These are phyloP conservation scores for Wickerhamiella hasegawae DNA, from an alignment of 805 yeast species.

Conservation along the genomic window DNA sequence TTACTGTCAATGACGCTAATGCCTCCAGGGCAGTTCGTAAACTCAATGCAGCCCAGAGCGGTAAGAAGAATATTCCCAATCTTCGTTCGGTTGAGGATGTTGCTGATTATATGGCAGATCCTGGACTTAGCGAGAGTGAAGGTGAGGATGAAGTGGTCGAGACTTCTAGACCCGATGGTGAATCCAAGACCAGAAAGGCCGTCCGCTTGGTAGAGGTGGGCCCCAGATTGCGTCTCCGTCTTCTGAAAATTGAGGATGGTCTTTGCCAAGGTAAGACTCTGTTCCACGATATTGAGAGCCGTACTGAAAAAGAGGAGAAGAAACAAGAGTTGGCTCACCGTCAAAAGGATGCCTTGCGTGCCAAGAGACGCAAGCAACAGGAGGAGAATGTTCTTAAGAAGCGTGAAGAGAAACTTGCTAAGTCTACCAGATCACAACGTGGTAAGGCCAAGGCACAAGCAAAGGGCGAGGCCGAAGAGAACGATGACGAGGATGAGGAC, in stretches of 20 bases:
- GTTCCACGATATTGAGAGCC: constrained; percentile 57
- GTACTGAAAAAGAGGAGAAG: constrained; percentile 43
- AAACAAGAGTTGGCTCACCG: constrained; percentile 54
- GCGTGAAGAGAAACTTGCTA: constrained; percentile 55
- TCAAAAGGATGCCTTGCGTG: constrained; percentile 43
- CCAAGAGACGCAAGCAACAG: constrained; percentile 60
- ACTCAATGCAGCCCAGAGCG: constrained; percentile 44
- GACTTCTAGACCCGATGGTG: constrained; percentile 1
- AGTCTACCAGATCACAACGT: constrained; percentile 51
- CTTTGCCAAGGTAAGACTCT: constrained; percentile 77
- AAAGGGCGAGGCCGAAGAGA: constrained; percentile 3
- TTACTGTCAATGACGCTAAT: constrained; percentile 63
- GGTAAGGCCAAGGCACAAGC: constrained; percentile 24
- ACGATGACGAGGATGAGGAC: constrained; percentile 17
- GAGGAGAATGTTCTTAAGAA: constrained; percentile 58
- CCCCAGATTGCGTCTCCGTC: constrained; percentile 62
- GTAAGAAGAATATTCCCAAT: constrained; percentile 54
- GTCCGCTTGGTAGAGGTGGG: constrained; percentile 87
- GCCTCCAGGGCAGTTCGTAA: constrained; percentile 58
- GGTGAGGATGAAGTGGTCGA: constrained; percentile 71
- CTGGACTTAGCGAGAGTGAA: constrained; percentile 82
- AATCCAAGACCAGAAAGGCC: constrained; percentile 46
- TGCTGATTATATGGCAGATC: constrained; percentile 67
- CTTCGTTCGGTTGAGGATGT: constrained; percentile 54
- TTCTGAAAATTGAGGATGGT: constrained; percentile 85